A percentile compares a stretch with the other conserved stretches of the same genome.
Conservation (phyloP, 257 asterid genomes). For the Solanum boliviense region DNA sequence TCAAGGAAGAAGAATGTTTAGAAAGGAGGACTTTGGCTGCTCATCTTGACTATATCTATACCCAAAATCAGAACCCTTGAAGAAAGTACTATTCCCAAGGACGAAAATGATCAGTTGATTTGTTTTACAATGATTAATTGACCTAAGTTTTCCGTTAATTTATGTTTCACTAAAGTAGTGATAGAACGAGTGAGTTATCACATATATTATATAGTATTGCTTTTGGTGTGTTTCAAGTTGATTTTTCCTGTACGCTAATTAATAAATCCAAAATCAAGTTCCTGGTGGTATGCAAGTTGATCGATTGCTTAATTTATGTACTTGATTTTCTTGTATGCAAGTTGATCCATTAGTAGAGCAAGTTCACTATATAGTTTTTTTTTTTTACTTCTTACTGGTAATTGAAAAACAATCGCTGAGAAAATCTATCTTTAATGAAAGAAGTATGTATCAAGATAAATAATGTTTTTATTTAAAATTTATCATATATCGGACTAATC, state of each 20-base stretch:
- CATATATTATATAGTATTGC: not conserved
- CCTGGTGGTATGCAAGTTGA: not conserved
- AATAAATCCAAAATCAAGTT: not conserved
- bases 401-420: no score
- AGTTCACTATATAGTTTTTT: not conserved
- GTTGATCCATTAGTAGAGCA: not conserved
- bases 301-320: not conserved
- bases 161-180: not conserved
- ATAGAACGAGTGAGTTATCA: not conserved
- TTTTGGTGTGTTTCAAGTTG: not conserved
- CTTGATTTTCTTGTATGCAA: no score
- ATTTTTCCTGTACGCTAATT: not conserved
- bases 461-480: not conserved
- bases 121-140: not conserved
- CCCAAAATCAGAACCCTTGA: conserved; percentile 25
- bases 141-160: not conserved
- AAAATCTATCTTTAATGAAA: not conserved
- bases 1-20: conserved; percentile 42
- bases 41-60: conserved; percentile 61
- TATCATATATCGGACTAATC: not conserved
- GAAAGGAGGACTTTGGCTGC: conserved; percentile 57
- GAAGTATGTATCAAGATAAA: not conserved
- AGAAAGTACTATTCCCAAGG: not conserved
- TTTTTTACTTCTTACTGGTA: no score
- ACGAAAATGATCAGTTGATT: not conserved